These are phyloP conservation scores for Oemleria cerasiformis DNA, from an alignment of 306 rosid species.

Conservation along the genomic window DNA sequence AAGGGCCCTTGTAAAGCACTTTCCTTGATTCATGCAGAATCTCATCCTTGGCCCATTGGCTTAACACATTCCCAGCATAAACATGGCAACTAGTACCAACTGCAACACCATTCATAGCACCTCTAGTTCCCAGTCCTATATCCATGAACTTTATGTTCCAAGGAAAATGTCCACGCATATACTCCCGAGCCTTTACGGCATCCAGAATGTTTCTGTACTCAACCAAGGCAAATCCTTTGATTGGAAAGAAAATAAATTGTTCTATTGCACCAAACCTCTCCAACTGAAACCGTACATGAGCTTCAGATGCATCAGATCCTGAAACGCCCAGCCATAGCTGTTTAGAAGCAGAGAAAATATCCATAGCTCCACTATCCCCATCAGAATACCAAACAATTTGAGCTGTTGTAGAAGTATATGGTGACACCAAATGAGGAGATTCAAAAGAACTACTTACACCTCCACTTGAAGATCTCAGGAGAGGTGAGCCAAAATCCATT, in stretches of 20 bases:
- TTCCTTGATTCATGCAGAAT: constrained; percentile 80
- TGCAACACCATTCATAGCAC: constrained; percentile 73
- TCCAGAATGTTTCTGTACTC: constrained; percentile 81
- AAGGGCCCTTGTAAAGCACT: constrained; percentile 61
- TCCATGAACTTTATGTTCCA: constrained; percentile 86
- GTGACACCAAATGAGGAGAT: constrained; percentile 54
- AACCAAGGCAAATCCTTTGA: constrained; percentile 75
- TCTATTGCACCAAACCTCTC: constrained; percentile 91
- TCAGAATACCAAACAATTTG: constrained; percentile 71
- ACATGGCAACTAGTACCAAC: constrained; percentile 77
- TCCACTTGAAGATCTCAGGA: constrained; percentile 62
- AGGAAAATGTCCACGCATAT: constrained; percentile 64
- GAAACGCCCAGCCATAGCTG: constrained; percentile 81
- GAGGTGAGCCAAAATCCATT: constrained; percentile 52
- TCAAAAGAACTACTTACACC: constrained; percentile 43
- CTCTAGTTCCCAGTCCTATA: constrained; percentile 86
- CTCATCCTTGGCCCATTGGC: constrained; percentile 93
- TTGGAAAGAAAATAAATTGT: constrained; percentile 58
- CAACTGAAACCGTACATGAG: constrained; percentile 70
- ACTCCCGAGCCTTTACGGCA: constrained; percentile 71
- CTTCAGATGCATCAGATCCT: constrained; percentile 68
- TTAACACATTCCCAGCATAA: constrained; percentile 68
- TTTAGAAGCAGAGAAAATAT: constrained; percentile 79
- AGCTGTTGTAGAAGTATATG: constrained; percentile 40
- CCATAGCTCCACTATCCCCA: constrained; percentile 86